These are phyloP conservation scores for Cyclocybe aegerita DNA, from an alignment of 768 basidiomycete species.

Conservation along the genomic window DNA sequence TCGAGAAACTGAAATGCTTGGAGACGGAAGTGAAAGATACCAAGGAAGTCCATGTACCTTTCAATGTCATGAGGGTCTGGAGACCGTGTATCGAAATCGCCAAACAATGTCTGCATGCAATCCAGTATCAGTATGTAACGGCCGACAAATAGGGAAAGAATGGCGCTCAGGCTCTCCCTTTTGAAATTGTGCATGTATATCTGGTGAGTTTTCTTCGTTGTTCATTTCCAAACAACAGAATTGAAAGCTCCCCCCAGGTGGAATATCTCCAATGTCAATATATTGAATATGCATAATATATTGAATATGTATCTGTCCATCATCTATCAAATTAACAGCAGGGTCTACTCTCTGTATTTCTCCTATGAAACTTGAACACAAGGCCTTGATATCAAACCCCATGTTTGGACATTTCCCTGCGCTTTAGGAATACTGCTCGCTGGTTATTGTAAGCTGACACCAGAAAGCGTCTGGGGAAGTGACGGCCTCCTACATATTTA, in stretches of 20 bases:
- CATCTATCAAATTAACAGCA: neutral
- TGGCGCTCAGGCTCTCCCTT: neutral
- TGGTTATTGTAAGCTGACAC: too few species aligned
- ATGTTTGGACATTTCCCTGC: too few species aligned
- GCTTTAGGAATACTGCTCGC: too few species aligned
- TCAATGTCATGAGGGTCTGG: constrained; percentile 16
- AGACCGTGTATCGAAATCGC: constrained; percentile 9
- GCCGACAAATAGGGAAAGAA: constrained; percentile 4
- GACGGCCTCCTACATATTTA: too few species aligned
- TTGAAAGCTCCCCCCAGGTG: too few species aligned
- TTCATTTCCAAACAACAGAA: too few species aligned
- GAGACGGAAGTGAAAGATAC: constrained; percentile 25
- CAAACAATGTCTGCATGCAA: constrained; percentile 10
- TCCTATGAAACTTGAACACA: neutral
- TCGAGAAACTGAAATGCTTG: constrained; percentile 95
- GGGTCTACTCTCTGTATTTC: neutral
- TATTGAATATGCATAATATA: neutral
- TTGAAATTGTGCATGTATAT: neutral
- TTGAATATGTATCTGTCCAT: neutral
- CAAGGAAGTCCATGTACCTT: constrained; percentile 17
- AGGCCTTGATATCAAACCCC: too few species aligned
- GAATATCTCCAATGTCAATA: too few species aligned
- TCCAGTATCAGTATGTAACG: constrained; percentile 10
- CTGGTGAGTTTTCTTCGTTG: too few species aligned
- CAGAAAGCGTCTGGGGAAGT: too few species aligned